Evolutionary conservation across 352 stramenopile genomes (phyloP), one percentile per base, ranked within the genome.

Genomic region (Phytophthora cajani): DNA sequence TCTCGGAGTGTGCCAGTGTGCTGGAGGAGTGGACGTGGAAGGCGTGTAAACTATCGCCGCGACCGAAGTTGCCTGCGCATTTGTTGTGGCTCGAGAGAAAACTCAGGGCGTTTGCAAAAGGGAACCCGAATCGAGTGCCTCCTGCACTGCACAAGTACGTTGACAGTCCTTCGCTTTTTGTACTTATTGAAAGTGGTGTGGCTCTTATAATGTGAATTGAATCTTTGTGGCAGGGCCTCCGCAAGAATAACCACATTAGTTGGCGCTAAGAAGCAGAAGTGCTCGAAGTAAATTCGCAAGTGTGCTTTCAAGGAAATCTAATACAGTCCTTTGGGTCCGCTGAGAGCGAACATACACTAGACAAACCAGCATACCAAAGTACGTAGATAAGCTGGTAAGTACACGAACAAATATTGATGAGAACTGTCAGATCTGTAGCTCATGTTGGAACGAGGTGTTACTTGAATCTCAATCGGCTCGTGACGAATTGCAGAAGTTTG

Each of bases 261-360:
- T 58, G 25, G 27, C n/a, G 51, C 1, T 33, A 58, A 58, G 21
- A 32, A n/a, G 14, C 17, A 58, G n/a, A 60, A 49, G 19, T 30
- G 14, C 10, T 50, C 11, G 23, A 61, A 61, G 54, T 61, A 42
- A 49, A 49, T 16, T 10, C 4, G 2, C 42, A 49, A 49, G 42
- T n/a, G 38, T 44, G 14, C 11, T 44, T 44, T 14, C 30, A 23
- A 54, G 16, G 33, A 49, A 58, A 36, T 36, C 30, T 10, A 23
- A 23, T 23, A 36, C 30, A 10, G 30, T 36, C 6, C 30, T 36
- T 36, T 36, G 30, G 30, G 30, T 7, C 30, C 30, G 30, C 30
- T 36, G 30, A 36, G 8, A 9, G 30, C 7, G 7, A 36, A 7
- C 30, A 36, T 36, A 11, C 8, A 11, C 30, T 36, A 1, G 30